Base-by-base conservation (phyloP, 2,329 filamentous ascomycete genomes). In the Hypoxylon sp. region DNA sequence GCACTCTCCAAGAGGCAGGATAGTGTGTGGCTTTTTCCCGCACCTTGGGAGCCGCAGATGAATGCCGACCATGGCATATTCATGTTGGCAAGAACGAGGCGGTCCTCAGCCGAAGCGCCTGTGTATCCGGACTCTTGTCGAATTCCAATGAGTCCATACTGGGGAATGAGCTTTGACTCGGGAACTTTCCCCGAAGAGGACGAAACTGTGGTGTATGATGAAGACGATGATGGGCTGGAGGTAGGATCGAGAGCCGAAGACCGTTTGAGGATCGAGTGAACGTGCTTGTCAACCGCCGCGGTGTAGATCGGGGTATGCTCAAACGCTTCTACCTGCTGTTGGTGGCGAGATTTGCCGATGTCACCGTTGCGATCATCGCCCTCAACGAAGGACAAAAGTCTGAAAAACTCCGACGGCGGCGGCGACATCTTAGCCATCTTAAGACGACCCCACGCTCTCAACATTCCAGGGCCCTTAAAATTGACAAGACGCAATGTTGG, bases 41-140 rank as follows among this genome's bases (percentile, higher is more conserved):
- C 83, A 0, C 86, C 86, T 68, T 88, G 85, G 1, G 83, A 84
- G 1, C 86, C 86, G 58, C 86, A 89, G n/a, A 89, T 84, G 70
- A 88, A 88, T 0, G 81, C 77, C 0, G 85, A 87, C 73, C 80
- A 85, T 0, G 86, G 86, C 0, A 80, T 77, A 30, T 85, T 82
- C 1, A 81, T 80, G 68, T 87, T 87, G 1, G 81, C 63, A 2
- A 82, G 74, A 2, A 84, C 39, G 6, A 74, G 68, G 2, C 57
- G 34, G 44, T 74, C 68, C 20, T 66, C 68, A 11, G 17, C 20
- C 4, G 53, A 17, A 17, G 22, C 7, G 15, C 26, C 15, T 4
- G 10, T 4, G 1, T 28, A n/a, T 3, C 2, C 30, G 4, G 17
- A 1, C 22, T 63, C 59, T 26, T 62, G 37, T 20, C 59, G 57